Percentiles rank a stretch among this genome's conserved stretches.
phyloP scores from a whole-genome alignment of 2,329 filamentous ascomycete species.

The Penicillium crustosum region DNA sequence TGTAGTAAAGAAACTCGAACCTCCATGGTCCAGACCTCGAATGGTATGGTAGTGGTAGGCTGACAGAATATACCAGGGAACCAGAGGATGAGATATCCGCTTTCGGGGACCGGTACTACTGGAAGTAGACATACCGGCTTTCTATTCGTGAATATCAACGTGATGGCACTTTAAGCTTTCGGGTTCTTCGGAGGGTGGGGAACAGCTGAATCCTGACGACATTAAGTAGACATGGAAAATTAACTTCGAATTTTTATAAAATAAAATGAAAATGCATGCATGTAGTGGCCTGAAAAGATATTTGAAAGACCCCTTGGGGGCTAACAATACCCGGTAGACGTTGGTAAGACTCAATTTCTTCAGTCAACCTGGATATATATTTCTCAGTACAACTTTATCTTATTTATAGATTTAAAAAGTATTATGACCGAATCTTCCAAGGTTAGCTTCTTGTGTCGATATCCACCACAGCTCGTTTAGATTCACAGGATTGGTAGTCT shows the following conservation, averaged over 20 bases:
- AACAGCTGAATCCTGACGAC: constrained; percentile 7
- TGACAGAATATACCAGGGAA: constrained; percentile 5
- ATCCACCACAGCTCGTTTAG: neutral
- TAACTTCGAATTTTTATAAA: neutral
- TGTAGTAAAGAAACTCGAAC: constrained; percentile 4
- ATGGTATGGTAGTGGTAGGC: constrained; percentile 6
- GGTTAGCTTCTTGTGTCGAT: neutral
- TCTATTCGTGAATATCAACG: neutral
- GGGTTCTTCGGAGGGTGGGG: constrained; percentile 10
- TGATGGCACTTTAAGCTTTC: constrained; percentile 11
- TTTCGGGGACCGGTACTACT: constrained; percentile 14
- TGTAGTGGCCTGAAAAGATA: neutral
- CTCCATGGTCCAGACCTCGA: constrained; percentile 17
- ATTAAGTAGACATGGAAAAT: neutral
- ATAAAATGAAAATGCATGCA: too few relatives aligned
- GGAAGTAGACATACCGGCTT: neutral
- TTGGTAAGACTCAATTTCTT: too few relatives aligned
- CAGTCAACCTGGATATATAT: neutral
- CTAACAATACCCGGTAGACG: neutral
- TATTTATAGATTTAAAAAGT: neutral
- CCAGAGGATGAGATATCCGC: constrained; percentile 8
- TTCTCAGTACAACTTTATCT: neutral
- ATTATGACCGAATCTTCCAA: neutral
- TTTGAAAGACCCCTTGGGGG: neutral
- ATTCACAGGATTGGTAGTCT: too few relatives aligned